A percentile compares a stretch with the other conserved stretches of the same genome.
Evolutionary conservation across 345 rosid species (phyloP).

Genomic region (Acer saccharum): DNA sequence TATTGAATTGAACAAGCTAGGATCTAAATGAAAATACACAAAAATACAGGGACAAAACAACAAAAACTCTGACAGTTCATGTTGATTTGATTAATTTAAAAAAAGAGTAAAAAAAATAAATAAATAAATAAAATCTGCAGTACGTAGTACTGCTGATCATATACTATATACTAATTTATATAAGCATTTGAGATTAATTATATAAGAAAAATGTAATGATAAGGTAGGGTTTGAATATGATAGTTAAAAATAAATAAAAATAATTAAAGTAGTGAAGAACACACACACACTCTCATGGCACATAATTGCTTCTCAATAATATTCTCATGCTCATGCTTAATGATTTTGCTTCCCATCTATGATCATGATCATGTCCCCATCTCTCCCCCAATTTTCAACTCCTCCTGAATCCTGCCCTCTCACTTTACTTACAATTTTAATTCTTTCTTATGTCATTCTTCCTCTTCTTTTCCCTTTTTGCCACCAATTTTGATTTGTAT

Average conservation of each 20-base stretch:
- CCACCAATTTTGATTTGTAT: too few relatives aligned
- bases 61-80: not conserved
- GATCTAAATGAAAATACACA: not conserved
- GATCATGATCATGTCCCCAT: conserved; percentile 35
- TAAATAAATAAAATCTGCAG: not conserved
- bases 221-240: conserved; percentile 18
- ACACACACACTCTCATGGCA: conserved; percentile 47
- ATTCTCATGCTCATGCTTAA: conserved; percentile 65
- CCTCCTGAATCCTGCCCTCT: conserved; percentile 1
- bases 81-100: not conserved
- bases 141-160: not conserved
- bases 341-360: conserved; percentile 64
- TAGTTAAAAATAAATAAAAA: not conserved
- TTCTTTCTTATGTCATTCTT: conserved; percentile 14
- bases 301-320: conserved; percentile 50
- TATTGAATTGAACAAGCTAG: not conserved
- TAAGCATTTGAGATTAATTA: not conserved
- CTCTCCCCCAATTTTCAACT: conserved; percentile 23
- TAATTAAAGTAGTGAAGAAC: conserved; percentile 16
- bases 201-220: conserved; percentile 21
- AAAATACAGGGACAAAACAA: not conserved
- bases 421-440: conserved; percentile 23
- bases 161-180: not conserved
- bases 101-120: too few relatives aligned
- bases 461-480: conserved; percentile 15